phyloP scores from a whole-genome alignment of 2,329 filamentous ascomycete genomes.

The Phaeophleospora eucalypticola region DNA sequence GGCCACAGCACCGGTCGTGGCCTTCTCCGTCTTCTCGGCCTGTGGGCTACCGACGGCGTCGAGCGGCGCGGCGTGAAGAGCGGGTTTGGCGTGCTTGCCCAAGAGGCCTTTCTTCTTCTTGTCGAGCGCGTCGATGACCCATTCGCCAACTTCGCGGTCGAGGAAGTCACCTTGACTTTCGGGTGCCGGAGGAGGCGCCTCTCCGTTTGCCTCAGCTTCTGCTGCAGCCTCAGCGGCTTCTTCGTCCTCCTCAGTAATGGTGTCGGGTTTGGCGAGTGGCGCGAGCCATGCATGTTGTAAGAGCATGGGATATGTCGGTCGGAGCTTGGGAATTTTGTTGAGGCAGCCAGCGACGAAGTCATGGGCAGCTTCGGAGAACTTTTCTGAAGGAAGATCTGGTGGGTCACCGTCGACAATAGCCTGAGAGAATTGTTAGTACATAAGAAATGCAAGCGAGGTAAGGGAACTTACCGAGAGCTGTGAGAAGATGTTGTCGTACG shows the following conservation, averaged over 20 bases:
- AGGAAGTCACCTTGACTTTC: conserved; percentile 34
- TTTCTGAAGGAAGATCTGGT: conserved; percentile 73
- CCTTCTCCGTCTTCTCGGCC: conserved; percentile 6
- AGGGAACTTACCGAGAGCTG: conserved; percentile 85
- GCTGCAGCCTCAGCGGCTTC: conserved; percentile 44
- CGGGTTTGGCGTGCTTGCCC: conserved; percentile 62
- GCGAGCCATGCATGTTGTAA: conserved; percentile 86
- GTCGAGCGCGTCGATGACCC: conserved; percentile 72
- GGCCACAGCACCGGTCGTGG: conserved; percentile 5
- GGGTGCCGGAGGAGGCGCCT: conserved; percentile 24
- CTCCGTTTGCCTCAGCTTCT: conserved; percentile 19
- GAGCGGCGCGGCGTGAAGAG: conserved; percentile 80
- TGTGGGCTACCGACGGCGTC: conserved; percentile 48
- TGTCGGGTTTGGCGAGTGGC: conserved; percentile 69
- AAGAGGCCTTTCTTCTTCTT: conserved; percentile 58
- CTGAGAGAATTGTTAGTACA: no score
- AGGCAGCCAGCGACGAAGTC: conserved; percentile 87
- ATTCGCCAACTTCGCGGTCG: conserved; percentile 79
- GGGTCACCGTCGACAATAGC: conserved; percentile 98
- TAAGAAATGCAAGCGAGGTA: no score
- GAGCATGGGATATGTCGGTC: conserved; percentile 91
- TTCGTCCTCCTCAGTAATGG: conserved; percentile 66
- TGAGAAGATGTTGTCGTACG: conserved; percentile 97
- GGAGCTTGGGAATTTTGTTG: conserved; percentile 84
- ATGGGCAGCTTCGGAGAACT: conserved; percentile 73